phyloP scores from a whole-genome alignment of 1,284 basidiomycete genomes.

The Caloboletus firmus region DNA sequence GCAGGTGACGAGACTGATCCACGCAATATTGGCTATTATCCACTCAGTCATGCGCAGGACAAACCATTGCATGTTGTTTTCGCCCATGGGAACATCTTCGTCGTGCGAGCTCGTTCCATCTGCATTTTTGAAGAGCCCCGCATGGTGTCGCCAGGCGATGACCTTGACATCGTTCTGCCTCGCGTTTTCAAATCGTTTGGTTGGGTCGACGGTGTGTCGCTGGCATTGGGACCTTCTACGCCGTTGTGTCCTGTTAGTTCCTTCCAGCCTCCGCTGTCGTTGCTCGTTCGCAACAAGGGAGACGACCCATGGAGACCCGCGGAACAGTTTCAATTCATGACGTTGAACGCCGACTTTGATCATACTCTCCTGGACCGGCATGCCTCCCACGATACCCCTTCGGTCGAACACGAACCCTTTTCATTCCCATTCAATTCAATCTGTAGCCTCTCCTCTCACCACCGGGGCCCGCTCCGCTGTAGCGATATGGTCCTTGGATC shows the following conservation, averaged over 20 bases:
- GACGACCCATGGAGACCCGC: conserved; percentile 56
- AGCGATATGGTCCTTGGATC: conserved; percentile 50
- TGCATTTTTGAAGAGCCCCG: conserved; percentile 52
- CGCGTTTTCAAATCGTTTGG: conserved; percentile 53
- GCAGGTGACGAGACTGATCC: conserved; percentile 14
- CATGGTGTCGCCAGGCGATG: conserved; percentile 18
- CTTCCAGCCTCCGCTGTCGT: conserved; percentile 38
- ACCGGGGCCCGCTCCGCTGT: conserved; percentile 52
- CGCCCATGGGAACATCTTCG: conserved; percentile 46
- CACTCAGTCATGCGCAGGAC: conserved; percentile 34
- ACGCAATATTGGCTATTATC: conserved; percentile 5
- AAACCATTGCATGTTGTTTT: conserved; percentile 54
- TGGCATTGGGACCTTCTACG: conserved; percentile 31
- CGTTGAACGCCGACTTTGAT: conserved; percentile 28
- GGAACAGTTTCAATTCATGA: conserved; percentile 49
- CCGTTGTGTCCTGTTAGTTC: not conserved
- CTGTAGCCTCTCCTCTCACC: conserved; percentile 31
- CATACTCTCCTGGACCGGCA: not conserved
- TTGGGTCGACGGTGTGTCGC: conserved; percentile 60
- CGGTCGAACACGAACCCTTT: conserved; percentile 40
- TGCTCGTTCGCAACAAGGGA: conserved; percentile 55
- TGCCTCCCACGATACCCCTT: conserved; percentile 2
- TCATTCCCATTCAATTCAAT: conserved; percentile 36
- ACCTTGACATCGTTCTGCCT: conserved; percentile 33
- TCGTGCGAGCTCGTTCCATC: conserved; percentile 57